These are phyloP conservation scores for Jatropha multifida DNA, from an alignment of 441 rosid genomes.

Conservation along the genomic window DNA sequence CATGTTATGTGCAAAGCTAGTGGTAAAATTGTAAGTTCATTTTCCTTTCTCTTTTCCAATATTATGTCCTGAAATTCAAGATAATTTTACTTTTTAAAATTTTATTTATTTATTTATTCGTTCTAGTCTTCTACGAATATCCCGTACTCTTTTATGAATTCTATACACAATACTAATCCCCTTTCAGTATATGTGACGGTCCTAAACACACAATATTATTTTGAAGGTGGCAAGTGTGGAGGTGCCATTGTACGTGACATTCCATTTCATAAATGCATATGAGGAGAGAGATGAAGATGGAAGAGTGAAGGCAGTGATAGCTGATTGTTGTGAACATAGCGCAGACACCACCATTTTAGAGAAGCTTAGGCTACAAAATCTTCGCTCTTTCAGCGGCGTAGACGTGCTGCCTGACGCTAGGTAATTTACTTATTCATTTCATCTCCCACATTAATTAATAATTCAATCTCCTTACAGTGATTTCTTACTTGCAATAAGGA, in stretches of 20 bases:
- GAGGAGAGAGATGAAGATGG: constrained; percentile 87
- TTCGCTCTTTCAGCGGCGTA: constrained; percentile 55
- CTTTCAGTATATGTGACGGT: too few relatives aligned
- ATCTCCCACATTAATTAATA: neutral
- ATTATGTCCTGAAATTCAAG: neutral
- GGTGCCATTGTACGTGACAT: constrained; percentile 81
- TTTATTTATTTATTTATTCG: neutral
- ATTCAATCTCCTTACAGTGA: too few relatives aligned
- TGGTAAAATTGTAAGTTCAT: constrained; percentile 67
- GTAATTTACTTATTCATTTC: constrained; percentile 26
- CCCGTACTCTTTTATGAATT: too few relatives aligned
- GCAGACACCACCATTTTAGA: constrained; percentile 81
- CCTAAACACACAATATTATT: neutral
- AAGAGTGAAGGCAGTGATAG: constrained; percentile 56
- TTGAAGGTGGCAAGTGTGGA: constrained; percentile 86
- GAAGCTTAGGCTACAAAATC: constrained; percentile 66
- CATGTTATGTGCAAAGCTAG: constrained; percentile 91
- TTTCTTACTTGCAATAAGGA: neutral
- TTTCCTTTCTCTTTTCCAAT: neutral
- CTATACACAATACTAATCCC: too few relatives aligned
- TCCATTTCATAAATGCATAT: constrained; percentile 94
- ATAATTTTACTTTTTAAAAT: neutral
- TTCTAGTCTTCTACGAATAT: neutral
- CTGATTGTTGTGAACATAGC: constrained; percentile 92
- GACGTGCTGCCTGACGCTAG: constrained; percentile 87